phyloP scores from a whole-genome alignment of 1,139 yeast species.

The Entelexis sorbosivorans region DNA sequence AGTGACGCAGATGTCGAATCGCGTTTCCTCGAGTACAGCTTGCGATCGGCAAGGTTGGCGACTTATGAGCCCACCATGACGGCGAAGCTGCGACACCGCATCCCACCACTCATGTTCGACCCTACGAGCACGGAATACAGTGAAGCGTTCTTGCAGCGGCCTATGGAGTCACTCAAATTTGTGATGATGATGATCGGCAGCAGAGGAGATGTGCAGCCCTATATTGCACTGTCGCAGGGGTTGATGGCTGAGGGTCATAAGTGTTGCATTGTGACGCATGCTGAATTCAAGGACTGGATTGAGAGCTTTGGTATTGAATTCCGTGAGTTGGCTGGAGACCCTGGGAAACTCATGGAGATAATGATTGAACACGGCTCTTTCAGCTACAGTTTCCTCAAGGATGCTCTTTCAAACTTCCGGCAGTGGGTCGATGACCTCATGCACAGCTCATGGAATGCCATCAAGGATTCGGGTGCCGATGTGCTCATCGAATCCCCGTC shows the following conservation, averaged over 20 bases:
- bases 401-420: constrained; percentile 66
- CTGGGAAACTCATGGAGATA: constrained; percentile 79
- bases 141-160: constrained; percentile 22
- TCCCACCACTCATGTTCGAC: constrained; percentile 28
- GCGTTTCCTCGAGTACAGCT: constrained; percentile 16
- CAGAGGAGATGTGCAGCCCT: constrained; percentile 94
- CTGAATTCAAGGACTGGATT: constrained; percentile 70
- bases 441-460: constrained; percentile 67
- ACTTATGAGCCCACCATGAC: constrained; percentile 28
- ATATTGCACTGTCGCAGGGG: constrained; percentile 78
- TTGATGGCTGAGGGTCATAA: constrained; percentile 66
- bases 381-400: constrained; percentile 71
- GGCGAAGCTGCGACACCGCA: constrained; percentile 15
- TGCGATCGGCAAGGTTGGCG: constrained; percentile 27
- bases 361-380: constrained; percentile 88
- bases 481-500: constrained; percentile 86
- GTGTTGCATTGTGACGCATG: constrained; percentile 77
- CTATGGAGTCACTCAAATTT: constrained; percentile 40
- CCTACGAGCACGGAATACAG: constrained; percentile 17
- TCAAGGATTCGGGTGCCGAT: constrained; percentile 56
- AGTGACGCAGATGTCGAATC: constrained; percentile 9
- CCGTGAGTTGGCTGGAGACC: constrained; percentile 78
- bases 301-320: constrained; percentile 55
- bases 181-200: constrained; percentile 83
- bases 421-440: constrained; percentile 72